Percentiles rank a stretch among this genome's conserved stretches.
Conservation (phyloP, 164 flowering plant species). For the Vitis amurensis region DNA sequence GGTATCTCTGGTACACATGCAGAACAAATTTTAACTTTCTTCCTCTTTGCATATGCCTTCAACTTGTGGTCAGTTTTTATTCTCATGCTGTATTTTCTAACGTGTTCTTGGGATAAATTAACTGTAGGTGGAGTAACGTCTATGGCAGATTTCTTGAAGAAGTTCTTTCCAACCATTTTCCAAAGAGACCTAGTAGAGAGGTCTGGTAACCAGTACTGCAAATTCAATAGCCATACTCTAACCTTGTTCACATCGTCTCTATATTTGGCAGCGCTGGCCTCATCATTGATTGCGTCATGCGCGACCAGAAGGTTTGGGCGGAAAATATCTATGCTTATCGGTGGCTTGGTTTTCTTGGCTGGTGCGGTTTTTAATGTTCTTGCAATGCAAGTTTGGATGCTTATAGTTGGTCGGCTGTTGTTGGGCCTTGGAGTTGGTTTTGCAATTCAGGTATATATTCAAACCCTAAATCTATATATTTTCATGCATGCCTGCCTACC, state of each 20-base stretch:
- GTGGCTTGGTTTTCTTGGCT: slow-evolving; percentile 12
- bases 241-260: slow-evolving; percentile 27
- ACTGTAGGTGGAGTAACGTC: slow-evolving; percentile 27
- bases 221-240: slow-evolving; percentile 20
- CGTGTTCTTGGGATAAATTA: no score
- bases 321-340: slow-evolving; percentile 14
- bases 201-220: slow-evolving; percentile 18
- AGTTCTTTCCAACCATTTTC: slow-evolving; percentile 21
- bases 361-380: slow-evolving; percentile 19
- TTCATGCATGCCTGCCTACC: no score
- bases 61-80: no score
- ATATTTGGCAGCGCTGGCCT: slow-evolving; percentile 22
- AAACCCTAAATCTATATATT: no score
- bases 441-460: slow-evolving; percentile 19
- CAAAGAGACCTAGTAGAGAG: neutral
- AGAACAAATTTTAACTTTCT: no score
- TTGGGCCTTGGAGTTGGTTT: slow-evolving; percentile 29
- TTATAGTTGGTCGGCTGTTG: slow-evolving; percentile 24
- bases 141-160: slow-evolving; percentile 20
- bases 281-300: slow-evolving; percentile 18
- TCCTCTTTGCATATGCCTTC: no score
- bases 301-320: slow-evolving; percentile 16
- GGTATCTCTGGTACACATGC: no score
- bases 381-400: slow-evolving; percentile 18
- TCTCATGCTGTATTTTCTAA: no score